Base-by-base conservation (phyloP, 2,329 filamentous ascomycete genomes). In the Fusarium foetens region DNA sequence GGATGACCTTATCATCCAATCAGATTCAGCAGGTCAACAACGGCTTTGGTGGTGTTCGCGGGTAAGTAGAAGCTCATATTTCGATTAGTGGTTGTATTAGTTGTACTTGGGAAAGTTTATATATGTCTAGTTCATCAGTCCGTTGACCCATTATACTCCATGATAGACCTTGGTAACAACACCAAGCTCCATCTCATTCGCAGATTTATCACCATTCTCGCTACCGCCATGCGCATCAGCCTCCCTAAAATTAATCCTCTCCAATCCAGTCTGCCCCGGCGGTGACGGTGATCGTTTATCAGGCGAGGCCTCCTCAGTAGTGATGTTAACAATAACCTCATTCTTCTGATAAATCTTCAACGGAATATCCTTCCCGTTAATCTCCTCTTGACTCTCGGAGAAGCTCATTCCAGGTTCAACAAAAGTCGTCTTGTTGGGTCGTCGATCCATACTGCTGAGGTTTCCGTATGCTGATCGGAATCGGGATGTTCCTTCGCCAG, bases 341-440 rank as follows among this genome's bases (percentile, higher is more conserved):
- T 80, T 80, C 19, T 79, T 79, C 67, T 80, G 81, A 42, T 82
- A 83, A 21, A 83, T 83, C 69, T 80, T 80, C 10, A 83, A 66
- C 0, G 80, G 80, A 5, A 82, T 78, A 42, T 74, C 77, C 5
- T 63, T 75, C 19, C 75, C 69, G n/a, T 80, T 81, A 58, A 83
- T 81, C 27, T 80, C 74, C 52, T 84, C 82, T 29, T 82, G 80
- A 58, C 82, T 84, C 4, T 79, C 77, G 0, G 80, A 77, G 6
- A 72, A 67, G 11, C 74, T 75, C 54, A 79, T 59, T 2, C 75
- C 75, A 0, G 70, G 73, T 13, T 73, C 71, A 6, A 71, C 60
- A 7, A 52, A 58, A 0, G 76, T 63, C 0, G 66, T 54, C 17
- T 35, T 35, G 1, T 60, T 74, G 0, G 60, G 63, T 51, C 63